Base-by-base conservation (phyloP, 257 asterid species). In the Solanum okadae region DNA sequence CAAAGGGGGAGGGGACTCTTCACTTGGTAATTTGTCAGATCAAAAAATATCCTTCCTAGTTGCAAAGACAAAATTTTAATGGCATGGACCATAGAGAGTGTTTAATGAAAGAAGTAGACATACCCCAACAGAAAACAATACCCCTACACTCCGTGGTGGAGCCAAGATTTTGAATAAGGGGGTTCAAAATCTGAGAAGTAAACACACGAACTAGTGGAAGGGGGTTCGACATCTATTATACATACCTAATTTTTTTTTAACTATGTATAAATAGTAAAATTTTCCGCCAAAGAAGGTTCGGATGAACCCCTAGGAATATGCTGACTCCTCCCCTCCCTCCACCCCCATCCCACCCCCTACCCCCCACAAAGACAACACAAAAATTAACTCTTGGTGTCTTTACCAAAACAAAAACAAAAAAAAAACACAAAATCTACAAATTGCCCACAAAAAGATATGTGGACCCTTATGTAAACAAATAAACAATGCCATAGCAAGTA, bases 381-480 rank as follows among this genome's bases (percentile, higher is more conserved):
- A 27, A 18, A 6, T 14, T n/a, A 65, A 25, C 33, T 82, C 38
- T 14, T 18, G 68, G 29, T 82, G 70, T 29, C 70, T 18, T 29
- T 18, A 29, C 42, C 14, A 5, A 81, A 29, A 46, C 3, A 29
- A 81, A 81, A 29, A 44, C 40, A 79, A 18, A 52, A 13, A 49
- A 14, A 44, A 16, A 52, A 16, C 5, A 56, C 44, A 82, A 49
- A 27, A 82, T 82, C 44, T 18, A 38, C 29, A 49, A 82, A 82
- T 82, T 82, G 71, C 44, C 86, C 86, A 9, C 44, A 49, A 31
- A 82, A 33, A 25, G 87, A 88, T 88, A 33, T 86, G 87, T 88
- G 88, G 87, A 77, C 90, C 90, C 88, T 76, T 63, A 15, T 13
- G 27, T 49, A 40, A 61, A 78, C 83, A 78, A 77, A 18, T 49